A percentile compares a stretch with the other conserved stretches of the same genome.
Conservation (phyloP, 257 asterid genomes). For the Mitragyna speciosa region DNA sequence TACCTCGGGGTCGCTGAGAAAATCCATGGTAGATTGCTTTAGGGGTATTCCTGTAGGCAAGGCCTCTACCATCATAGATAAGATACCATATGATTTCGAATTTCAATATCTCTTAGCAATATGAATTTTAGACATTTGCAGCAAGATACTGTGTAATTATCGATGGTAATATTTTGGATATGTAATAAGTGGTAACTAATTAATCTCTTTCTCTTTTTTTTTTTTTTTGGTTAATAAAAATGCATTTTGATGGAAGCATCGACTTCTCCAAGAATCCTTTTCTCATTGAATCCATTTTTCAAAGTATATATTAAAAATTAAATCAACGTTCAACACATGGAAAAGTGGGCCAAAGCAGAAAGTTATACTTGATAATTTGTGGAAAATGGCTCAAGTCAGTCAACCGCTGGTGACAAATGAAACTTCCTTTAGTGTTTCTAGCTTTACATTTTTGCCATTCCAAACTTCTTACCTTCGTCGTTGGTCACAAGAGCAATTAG, state of each 20-base stretch:
- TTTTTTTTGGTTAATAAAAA: too few species aligned
- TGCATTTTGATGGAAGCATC: neutral
- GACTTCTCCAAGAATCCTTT: neutral
- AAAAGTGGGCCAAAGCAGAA: too few species aligned
- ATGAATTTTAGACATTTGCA: neutral
- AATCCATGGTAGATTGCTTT: conserved; percentile 69
- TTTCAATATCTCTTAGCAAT: conserved; percentile 65
- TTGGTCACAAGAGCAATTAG: neutral
- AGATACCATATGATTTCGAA: conserved; percentile 76
- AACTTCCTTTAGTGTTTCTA: neutral
- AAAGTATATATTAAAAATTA: too few species aligned
- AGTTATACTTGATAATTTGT: neutral
- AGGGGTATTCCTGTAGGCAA: conserved; percentile 45
- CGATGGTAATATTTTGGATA: neutral
- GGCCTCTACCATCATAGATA: conserved; percentile 52
- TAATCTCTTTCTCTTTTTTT: too few species aligned
- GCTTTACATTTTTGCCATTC: too few species aligned
- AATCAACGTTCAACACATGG: too few species aligned
- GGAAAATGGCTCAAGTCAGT: neutral
- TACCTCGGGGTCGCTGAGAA: conserved; percentile 66
- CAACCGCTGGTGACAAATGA: neutral
- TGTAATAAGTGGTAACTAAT: neutral
- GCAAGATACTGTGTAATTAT: neutral
- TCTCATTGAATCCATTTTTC: too few species aligned
- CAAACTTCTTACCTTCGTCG: neutral